Conservation (phyloP, 2,329 filamentous ascomycete genomes). For the Ceratocystis alfenasii region DNA sequence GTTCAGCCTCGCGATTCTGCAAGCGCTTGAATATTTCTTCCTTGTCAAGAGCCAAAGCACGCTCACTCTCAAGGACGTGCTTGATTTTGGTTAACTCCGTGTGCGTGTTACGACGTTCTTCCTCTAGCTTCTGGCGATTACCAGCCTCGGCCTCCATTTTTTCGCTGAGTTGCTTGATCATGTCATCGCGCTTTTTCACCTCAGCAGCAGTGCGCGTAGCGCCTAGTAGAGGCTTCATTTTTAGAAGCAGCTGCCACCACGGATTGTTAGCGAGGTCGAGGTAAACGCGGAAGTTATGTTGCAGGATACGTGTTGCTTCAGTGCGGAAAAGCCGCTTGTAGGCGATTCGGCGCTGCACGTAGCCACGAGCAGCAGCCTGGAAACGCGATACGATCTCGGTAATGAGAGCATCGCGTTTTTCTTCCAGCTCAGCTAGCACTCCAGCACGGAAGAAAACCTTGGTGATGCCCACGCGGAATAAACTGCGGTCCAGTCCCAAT, state of each 20-base stretch:
- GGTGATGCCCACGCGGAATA: slow-evolving; percentile 87
- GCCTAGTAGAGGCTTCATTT: slow-evolving; percentile 90
- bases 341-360: slow-evolving; percentile 72
- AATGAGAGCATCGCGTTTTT: slow-evolving; percentile 84
- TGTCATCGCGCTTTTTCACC: slow-evolving; percentile 88
- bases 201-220: slow-evolving; percentile 84
- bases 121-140: slow-evolving; percentile 70
- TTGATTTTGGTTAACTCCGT: slow-evolving; percentile 80
- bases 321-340: slow-evolving; percentile 90
- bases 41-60: slow-evolving; percentile 90
- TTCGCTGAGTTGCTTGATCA: slow-evolving; percentile 75
- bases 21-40: slow-evolving; percentile 98
- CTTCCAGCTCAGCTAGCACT: slow-evolving; percentile 90
- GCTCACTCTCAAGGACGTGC: slow-evolving; percentile 88
- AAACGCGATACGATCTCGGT: slow-evolving; percentile 88
- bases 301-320: slow-evolving; percentile 88
- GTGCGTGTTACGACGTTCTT: slow-evolving; percentile 78
- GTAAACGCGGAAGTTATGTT: slow-evolving; percentile 87
- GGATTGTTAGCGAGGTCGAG: slow-evolving; percentile 80
- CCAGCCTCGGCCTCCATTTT: slow-evolving; percentile 68
- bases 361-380: slow-evolving; percentile 83
- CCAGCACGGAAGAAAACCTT: slow-evolving; percentile 98
- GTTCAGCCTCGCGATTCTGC: slow-evolving; percentile 77
- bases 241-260: slow-evolving; percentile 92
- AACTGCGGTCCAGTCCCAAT: slow-evolving; percentile 67